These are phyloP conservation scores for Yarrowia porcina DNA, from an alignment of 805 yeast genomes.

Conservation along the genomic window DNA sequence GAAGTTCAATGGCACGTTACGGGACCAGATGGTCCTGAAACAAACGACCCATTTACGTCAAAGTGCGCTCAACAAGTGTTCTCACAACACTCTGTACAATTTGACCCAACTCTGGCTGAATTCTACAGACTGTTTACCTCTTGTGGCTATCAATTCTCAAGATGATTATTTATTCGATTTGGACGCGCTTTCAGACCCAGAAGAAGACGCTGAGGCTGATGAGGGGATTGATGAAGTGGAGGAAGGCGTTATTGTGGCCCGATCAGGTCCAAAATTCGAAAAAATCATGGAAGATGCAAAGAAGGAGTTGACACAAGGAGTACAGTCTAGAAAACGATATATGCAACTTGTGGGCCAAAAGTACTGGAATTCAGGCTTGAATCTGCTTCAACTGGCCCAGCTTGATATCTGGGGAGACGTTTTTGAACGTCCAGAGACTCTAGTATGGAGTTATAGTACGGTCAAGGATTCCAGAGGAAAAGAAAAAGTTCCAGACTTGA, in stretches of 20 bases:
- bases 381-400: neutral
- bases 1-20: slow-evolving; percentile 14
- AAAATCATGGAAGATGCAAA: slow-evolving; percentile 2
- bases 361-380: slow-evolving; percentile 17
- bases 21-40: slow-evolving; percentile 10
- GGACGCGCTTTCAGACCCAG: neutral
- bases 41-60: neutral
- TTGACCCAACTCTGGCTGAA: slow-evolving; percentile 6
- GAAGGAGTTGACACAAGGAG: neutral
- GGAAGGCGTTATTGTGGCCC: slow-evolving; percentile 21
- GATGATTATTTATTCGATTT: slow-evolving; percentile 17
- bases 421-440: slow-evolving; percentile 48
- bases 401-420: slow-evolving; percentile 41
- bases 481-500: slow-evolving; percentile 38
- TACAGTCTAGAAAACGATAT: neutral
- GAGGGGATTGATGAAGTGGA: slow-evolving; percentile 19
- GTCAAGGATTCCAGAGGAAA: slow-evolving; percentile 34
- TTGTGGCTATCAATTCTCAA: slow-evolving; percentile 11
- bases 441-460: slow-evolving; percentile 41
- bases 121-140: neutral
- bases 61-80: neutral
- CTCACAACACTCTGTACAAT: slow-evolving; percentile 6
- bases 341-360: neutral
- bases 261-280: neutral
- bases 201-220: neutral